Evolutionary conservation across 2,329 filamentous ascomycete genomes (phyloP), one percentile per base, ranked within the genome.

Genomic region (Paracoccidioides lutzii): DNA sequence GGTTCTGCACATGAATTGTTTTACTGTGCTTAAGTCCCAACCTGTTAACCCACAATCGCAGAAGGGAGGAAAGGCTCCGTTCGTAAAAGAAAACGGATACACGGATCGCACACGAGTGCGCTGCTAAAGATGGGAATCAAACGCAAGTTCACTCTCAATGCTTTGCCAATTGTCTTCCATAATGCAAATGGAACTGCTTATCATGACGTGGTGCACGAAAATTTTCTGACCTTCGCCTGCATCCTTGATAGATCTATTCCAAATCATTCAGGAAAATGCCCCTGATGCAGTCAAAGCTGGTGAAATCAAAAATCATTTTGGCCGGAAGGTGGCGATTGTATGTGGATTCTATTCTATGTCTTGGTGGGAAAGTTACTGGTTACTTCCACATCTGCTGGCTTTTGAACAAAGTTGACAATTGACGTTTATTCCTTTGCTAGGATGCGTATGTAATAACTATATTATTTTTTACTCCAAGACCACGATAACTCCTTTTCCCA

Each of bases 301-400:
- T 58, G 93, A 98, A 69, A 98, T 98, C 78, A 98, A 98, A 76
- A 91, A 91, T 65, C 93, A 98, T 62, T 98, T 98, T 69, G 93
- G 93, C 61, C 88, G 93, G 70, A 98, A 98, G 75, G 91, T 98
- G 59, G 91, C 91, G 53, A 96, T 96, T 73, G 90, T 95, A 77
- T 69, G 88, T 78, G 37, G 38, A 2, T 12, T 40, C 43, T 33
- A 9, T 33, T 6, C 12, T 42, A 14, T 52, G 12, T 32, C 22
- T 35, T n/a, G 12, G 15, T 55, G 33, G 12, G 42, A 15, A 14
- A 38, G 7, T 59, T 53, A 12, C 7, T 28, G 3, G 38, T 14
- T 37, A 40, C 30, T 6, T 30, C 5, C 37, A 28, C 43, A 15
- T 7, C 14, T 42, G 30, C 32, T 35, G 10, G 14, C 52, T 35